Evolutionary conservation across 352 stramenopile genomes (phyloP).

Genomic region (Phytophthora palmivora): DNA sequence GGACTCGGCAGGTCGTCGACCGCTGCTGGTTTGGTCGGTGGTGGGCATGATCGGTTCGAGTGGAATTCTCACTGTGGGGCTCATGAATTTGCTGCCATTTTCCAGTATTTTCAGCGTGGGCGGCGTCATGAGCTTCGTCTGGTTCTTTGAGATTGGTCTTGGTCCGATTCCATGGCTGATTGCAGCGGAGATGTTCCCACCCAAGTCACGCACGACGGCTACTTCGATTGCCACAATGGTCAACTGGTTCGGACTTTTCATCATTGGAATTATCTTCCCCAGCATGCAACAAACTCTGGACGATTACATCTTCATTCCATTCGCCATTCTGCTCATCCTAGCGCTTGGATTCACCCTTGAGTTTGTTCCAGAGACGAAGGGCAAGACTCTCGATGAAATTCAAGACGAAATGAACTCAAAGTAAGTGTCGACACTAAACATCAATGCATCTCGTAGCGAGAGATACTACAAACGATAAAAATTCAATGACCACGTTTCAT

Average conservation of each 20-base stretch:
- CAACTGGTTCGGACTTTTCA: slow-evolving; percentile 96
- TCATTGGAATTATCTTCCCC: slow-evolving; percentile 94
- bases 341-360: slow-evolving; percentile 78
- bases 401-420: slow-evolving; percentile 51
- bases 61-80: slow-evolving; percentile 60
- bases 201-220: slow-evolving; percentile 90
- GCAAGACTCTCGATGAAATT: slow-evolving; percentile 78
- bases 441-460: neutral
- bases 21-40: slow-evolving; percentile 67
- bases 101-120: slow-evolving; percentile 55
- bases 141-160: slow-evolving; percentile 73
- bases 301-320: slow-evolving; percentile 91
- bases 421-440: neutral
- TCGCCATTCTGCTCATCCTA: slow-evolving; percentile 76
- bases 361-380: slow-evolving; percentile 92
- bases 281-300: slow-evolving; percentile 85
- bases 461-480: neutral
- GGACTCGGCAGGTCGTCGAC: slow-evolving; percentile 68
- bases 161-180: slow-evolving; percentile 97
- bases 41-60: slow-evolving; percentile 72
- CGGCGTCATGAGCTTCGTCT: slow-evolving; percentile 77
- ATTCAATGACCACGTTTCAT: neutral
- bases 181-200: slow-evolving; percentile 95
- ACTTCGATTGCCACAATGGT: slow-evolving; percentile 94
- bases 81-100: slow-evolving; percentile 66